Conservation (phyloP, 2,329 filamentous ascomycete genomes). For the Setomelanomma holmii region DNA sequence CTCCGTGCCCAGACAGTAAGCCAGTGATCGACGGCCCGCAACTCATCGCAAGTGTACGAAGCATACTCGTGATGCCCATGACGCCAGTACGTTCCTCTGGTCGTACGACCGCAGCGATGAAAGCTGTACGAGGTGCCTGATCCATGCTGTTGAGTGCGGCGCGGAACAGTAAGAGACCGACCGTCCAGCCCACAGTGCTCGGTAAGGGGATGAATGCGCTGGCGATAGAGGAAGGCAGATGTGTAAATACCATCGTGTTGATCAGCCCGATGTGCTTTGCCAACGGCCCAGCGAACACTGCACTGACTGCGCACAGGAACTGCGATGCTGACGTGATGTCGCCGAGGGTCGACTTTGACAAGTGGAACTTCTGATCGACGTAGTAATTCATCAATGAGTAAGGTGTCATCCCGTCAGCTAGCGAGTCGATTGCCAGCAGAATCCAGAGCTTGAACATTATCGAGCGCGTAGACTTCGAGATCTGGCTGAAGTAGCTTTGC, state of each 20-base stretch:
- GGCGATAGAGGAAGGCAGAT: conserved; percentile 68
- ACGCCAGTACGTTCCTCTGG: conserved; percentile 71
- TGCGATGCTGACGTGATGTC: conserved; percentile 60
- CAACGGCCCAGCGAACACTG: conserved; percentile 65
- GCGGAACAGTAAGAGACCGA: conserved; percentile 64
- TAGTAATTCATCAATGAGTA: conserved; percentile 49
- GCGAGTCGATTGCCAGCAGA: conserved; percentile 68
- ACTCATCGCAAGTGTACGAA: conserved; percentile 67
- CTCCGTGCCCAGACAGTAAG: conserved; percentile 39
- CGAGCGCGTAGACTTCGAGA: conserved; percentile 63
- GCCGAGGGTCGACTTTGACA: conserved; percentile 62
- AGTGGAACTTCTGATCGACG: conserved; percentile 44
- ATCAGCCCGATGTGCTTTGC: conserved; percentile 66
- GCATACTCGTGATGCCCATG: conserved; percentile 71
- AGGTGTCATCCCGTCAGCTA: conserved; percentile 67
- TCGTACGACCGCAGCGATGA: conserved; percentile 71
- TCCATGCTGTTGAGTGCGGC: conserved; percentile 73
- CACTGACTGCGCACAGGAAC: conserved; percentile 61
- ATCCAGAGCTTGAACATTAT: conserved; percentile 72
- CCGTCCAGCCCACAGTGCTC: conserved; percentile 58
- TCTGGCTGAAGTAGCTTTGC: conserved; percentile 55
- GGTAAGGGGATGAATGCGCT: conserved; percentile 64
- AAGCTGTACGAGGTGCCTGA: conserved; percentile 69
- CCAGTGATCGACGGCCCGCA: conserved; percentile 49
- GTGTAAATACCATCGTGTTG: conserved; percentile 59